Evolutionary conservation across 176 grass and related monocot species (phyloP).

Genomic region (Aegilops bicornis): DNA sequence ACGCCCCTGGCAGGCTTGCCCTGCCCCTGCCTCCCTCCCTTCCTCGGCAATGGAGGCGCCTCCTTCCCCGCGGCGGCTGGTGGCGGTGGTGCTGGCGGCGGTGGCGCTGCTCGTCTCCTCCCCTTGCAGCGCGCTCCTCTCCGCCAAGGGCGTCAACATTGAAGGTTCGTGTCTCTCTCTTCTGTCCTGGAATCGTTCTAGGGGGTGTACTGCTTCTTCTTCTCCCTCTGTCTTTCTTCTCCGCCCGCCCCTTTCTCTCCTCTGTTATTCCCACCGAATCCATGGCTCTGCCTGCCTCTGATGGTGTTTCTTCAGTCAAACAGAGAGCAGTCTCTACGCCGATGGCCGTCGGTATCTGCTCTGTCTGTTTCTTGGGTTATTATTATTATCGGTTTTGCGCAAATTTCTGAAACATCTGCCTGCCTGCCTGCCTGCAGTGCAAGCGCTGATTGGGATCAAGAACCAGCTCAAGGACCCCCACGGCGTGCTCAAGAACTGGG

Average conservation of each 20-base stretch:
- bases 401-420: not conserved
- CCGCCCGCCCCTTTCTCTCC: not conserved
- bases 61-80: not conserved
- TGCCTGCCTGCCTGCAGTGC: slow-evolving; percentile 41
- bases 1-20: not conserved
- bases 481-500: slow-evolving; percentile 81
- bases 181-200: not conserved
- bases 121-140: slow-evolving; percentile 53
- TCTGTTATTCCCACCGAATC: not conserved
- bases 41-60: slow-evolving; percentile 37
- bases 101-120: slow-evolving; percentile 26
- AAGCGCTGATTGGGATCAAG: slow-evolving; percentile 83
- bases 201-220: not conserved
- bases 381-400: not conserved
- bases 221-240: not conserved
- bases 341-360: not conserved
- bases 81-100: not conserved
- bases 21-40: too few species aligned
- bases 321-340: not conserved
- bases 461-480: slow-evolving; percentile 75
- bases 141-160: slow-evolving; percentile 85
- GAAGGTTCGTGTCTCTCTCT: slow-evolving; percentile 49
- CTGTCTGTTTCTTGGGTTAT: not conserved
- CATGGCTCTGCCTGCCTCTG: not conserved
- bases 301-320: not conserved